Evolutionary conservation across 306 rosid genomes (phyloP), one percentile per base, ranked within the genome.

Genomic region (Rosa multiflora): DNA sequence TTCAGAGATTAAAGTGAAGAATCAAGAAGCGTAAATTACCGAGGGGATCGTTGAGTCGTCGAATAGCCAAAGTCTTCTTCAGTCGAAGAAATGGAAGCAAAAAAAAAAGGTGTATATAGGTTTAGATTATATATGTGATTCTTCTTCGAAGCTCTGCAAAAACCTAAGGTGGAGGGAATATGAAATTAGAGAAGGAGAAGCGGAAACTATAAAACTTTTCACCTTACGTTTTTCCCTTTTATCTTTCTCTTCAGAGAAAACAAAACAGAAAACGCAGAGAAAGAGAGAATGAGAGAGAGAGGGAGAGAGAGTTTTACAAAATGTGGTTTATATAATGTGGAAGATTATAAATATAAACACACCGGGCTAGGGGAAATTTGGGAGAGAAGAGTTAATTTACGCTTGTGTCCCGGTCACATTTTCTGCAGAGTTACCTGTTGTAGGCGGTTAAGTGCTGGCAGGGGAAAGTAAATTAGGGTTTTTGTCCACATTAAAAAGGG

Each of bases 31-130:
- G 78, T 82, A 82, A 80, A 81, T 67, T 67, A 67, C 72, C 91
- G 73, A 76, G 70, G 91, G 85, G 90, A 92, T 90, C 89, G 89
- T 82, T 76, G 48, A 86, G 91, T 83, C 77, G 72, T 68, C 39
- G 72, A 80, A 86, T 77, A 76, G 80, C 86, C 13, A 75, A 82
- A 78, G 47, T 44, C 11, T 44, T 78, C 85, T 71, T 55, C 76
- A 4, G 18, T 5, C 8, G 47, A 68, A 63, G 78, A n/a, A 47
- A 47, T 69, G 73, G 46, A 21, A n/a, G 53, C n/a, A 72, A 82
- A 10, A 44, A 10, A 44, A 44, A 32, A 32, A 32, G 37, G 10
- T 44, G 47, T 44, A 8, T 32, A 44, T 44, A 9, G 47, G 10
- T 8, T 44, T 44, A 10, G 47, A 44, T 44, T 44, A 44, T 44